Base-by-base conservation (phyloP, 2,329 filamentous ascomycete species). In the Claviceps arundinis region DNA sequence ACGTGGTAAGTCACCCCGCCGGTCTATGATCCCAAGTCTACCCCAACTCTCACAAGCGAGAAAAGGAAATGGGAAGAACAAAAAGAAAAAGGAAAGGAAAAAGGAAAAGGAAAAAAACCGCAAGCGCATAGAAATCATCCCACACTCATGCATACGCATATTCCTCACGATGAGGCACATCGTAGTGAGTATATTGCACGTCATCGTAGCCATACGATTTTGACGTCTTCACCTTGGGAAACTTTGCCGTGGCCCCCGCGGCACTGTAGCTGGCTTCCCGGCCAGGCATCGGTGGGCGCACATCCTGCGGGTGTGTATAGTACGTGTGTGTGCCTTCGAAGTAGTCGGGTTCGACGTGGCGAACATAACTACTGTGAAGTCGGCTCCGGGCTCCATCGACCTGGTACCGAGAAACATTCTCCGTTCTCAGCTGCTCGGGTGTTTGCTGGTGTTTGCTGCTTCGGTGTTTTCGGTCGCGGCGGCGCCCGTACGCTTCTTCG, bases 391-490 rank as follows among this genome's bases (percentile, higher is more conserved):
- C 58, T 5, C 49, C 56, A 8, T 63, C 59, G n/a, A 65, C 61
- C 41, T 61, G 59, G 52, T 69, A 69, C 46, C 60, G 61, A 42
- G 56, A 57, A 8, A 62, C 54, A 24, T 57, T 56, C 24, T 60
- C 60, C 24, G 57, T 55, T 17, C 59, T 57, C 9, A 42, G 24
- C 34, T 57, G 55, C 11, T 66, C 67, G 11, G 67, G 66, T 19
- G 67, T 68, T 4, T 61, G 65, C 16, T 64, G 62, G 46, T 64
- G 66, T 58, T 64, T 65, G 57, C 61, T 65, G 54, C 59, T 60
- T 51, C 68, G 66, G 30, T 68, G 64, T 57, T 67, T 69, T 51
- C 62, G 60, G 19, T 66, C 60, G 13, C 59, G 60, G 8, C 58
- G 58, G 17, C 60, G 61, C 9, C 64, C 62, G 19, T 67, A 62